A percentile compares a stretch with the other conserved stretches of the same genome.
Conservation (phyloP, 2,329 filamentous ascomycete genomes). For the Colletotrichum neosansevieriae region DNA sequence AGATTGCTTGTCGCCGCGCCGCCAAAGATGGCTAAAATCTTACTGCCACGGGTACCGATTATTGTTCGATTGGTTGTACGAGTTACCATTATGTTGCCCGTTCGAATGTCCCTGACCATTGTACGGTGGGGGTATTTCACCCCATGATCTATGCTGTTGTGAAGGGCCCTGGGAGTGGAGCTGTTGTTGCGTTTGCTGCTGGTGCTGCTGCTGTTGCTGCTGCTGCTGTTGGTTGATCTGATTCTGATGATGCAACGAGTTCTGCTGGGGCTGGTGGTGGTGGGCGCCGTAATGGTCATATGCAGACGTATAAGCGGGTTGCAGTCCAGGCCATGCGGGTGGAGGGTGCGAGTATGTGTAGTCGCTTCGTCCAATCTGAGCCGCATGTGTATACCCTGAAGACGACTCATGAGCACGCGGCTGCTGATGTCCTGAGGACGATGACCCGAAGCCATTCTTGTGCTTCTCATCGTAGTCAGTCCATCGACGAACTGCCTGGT, state of each 20-base stretch:
- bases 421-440: constrained; percentile 21
- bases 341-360: constrained; percentile 35
- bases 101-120: constrained; percentile 26
- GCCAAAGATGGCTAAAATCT: background rate
- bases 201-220: constrained; percentile 12
- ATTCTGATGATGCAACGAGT: constrained; percentile 12
- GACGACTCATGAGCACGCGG: constrained; percentile 5
- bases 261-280: background rate
- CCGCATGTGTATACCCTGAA: constrained; percentile 16
- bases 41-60: constrained; percentile 43
- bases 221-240: constrained; percentile 9
- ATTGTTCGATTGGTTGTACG: constrained; percentile 21
- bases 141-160: constrained; percentile 8
- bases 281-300: constrained; percentile 22
- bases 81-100: background rate
- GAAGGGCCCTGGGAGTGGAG: background rate
- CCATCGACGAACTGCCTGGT: constrained; percentile 50
- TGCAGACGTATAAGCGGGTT: constrained; percentile 35
- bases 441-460: constrained; percentile 14
- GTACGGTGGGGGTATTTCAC: constrained; percentile 19
- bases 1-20: background rate
- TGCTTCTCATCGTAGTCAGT: constrained; percentile 40
- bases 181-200: background rate
- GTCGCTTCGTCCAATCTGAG: constrained; percentile 12
- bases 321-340: constrained; percentile 33